These are phyloP conservation scores for Vigna unguiculata DNA, from an alignment of 306 rosid species.

Conservation along the genomic window DNA sequence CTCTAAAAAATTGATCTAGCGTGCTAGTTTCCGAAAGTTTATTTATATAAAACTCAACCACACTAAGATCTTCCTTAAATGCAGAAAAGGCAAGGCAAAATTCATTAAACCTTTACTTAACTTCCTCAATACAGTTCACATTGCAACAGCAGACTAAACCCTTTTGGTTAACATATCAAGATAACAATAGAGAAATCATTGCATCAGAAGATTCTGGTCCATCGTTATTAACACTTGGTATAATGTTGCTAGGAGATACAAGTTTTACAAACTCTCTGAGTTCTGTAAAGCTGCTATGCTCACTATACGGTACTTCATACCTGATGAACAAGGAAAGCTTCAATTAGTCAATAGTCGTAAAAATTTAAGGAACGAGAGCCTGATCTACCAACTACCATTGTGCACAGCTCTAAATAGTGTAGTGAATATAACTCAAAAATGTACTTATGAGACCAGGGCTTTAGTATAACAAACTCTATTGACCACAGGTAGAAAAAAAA, in stretches of 20 bases:
- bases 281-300: constrained; percentile 92
- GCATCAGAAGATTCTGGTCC: constrained; percentile 78
- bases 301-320: constrained; percentile 96
- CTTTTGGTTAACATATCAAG: constrained; percentile 51
- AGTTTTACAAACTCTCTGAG: constrained; percentile 78
- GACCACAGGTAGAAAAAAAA: constrained; percentile 1
- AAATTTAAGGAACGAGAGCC: not conserved
- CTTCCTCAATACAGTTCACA: not conserved
- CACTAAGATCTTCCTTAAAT: not conserved
- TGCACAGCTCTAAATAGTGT: constrained; percentile 9
- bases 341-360: constrained; percentile 12
- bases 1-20: not conserved
- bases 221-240: constrained; percentile 89
- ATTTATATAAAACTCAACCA: not conserved
- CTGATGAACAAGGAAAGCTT: constrained; percentile 49
- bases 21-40: not conserved
- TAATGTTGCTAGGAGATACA: constrained; percentile 75
- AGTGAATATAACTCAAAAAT: constrained; percentile 10
- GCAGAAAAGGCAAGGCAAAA: constrained; percentile 16
- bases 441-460: not conserved
- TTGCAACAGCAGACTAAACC: constrained; percentile 12
- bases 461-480: constrained; percentile 16
- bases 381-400: not conserved
- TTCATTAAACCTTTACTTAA: constrained; percentile 21
- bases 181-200: constrained; percentile 75